These are phyloP conservation scores for Cajanus cajan DNA, from an alignment of 306 rosid genomes.

Conservation along the genomic window DNA sequence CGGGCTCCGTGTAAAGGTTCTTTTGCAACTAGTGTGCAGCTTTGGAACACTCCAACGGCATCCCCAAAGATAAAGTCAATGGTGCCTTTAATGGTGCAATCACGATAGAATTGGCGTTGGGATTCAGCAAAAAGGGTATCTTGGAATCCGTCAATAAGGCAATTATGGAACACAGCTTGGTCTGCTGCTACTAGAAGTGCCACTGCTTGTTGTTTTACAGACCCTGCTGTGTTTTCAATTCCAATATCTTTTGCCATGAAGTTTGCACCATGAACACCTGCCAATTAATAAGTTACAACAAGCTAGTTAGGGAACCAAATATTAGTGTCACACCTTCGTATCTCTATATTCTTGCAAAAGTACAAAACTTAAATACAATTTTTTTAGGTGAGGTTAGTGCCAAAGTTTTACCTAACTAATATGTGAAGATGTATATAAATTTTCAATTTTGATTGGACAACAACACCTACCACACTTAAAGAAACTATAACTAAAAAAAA, in stretches of 20 bases:
- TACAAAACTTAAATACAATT: too few species aligned
- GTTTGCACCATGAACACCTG: conserved; percentile 56
- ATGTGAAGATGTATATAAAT: too few species aligned
- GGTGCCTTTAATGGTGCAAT: conserved; percentile 47
- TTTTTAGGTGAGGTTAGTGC: too few species aligned
- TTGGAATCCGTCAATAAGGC: conserved; percentile 47
- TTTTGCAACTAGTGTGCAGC: conserved; percentile 53
- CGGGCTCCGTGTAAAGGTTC: conserved; percentile 43
- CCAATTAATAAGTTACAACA: not conserved
- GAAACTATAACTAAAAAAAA: too few species aligned
- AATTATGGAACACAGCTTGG: conserved; percentile 40
- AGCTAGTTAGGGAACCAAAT: not conserved
- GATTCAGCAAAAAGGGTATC: conserved; percentile 50
- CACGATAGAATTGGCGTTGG: conserved; percentile 52
- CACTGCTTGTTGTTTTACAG: conserved; percentile 43
- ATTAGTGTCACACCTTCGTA: not conserved
- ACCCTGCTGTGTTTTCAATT: conserved; percentile 61
- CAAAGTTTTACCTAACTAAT: too few species aligned
- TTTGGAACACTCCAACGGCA: conserved; percentile 44
- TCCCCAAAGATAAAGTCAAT: conserved; percentile 55
- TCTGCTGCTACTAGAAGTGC: conserved; percentile 52
- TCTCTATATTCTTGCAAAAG: too few species aligned
- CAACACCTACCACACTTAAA: too few species aligned
- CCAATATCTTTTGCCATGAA: conserved; percentile 65
- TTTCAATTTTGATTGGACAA: too few species aligned